These are phyloP conservation scores for Dactylellina drechsleri DNA, from an alignment of 2,329 filamentous ascomycete species.

Conservation along the genomic window DNA sequence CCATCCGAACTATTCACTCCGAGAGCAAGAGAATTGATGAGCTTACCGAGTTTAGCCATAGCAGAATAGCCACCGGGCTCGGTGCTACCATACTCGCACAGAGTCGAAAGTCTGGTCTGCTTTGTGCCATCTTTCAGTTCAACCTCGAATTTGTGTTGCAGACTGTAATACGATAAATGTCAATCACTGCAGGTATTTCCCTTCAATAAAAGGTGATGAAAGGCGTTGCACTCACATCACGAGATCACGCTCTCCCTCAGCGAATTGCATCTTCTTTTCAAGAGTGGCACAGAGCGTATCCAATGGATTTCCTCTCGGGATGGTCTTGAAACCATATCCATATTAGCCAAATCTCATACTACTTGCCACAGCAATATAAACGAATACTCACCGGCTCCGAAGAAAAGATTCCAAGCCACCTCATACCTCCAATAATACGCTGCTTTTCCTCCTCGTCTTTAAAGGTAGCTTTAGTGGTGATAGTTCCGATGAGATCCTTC, in stretches of 20 bases:
- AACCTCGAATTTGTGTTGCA: constrained; percentile 85
- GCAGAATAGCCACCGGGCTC: constrained; percentile 77
- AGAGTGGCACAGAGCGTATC: constrained; percentile 91
- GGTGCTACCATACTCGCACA: constrained; percentile 79
- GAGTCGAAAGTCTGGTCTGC: constrained; percentile 81
- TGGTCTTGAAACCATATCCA: constrained; percentile 62
- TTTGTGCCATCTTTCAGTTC: constrained; percentile 79
- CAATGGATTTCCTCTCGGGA: constrained; percentile 77
- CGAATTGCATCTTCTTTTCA: constrained; percentile 91
- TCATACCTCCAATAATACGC: constrained; percentile 75
- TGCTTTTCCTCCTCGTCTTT: constrained; percentile 73
- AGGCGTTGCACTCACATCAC: constrained; percentile 61
- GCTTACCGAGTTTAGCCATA: constrained; percentile 75
- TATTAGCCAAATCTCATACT: no score
- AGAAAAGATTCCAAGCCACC: constrained; percentile 72
- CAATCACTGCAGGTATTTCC: no score
- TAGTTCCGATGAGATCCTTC: constrained; percentile 78
- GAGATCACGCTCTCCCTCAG: constrained; percentile 79
- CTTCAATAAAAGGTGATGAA: no score
- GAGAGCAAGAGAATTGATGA: no score
- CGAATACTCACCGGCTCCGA: no score
- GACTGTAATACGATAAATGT: constrained; percentile 55
- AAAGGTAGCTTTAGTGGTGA: constrained; percentile 80
- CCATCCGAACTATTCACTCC: no score
- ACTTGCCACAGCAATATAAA: no score